These are phyloP conservation scores for Zymoseptoria crescenta DNA, from an alignment of 2,329 filamentous ascomycete species.

Conservation along the genomic window DNA sequence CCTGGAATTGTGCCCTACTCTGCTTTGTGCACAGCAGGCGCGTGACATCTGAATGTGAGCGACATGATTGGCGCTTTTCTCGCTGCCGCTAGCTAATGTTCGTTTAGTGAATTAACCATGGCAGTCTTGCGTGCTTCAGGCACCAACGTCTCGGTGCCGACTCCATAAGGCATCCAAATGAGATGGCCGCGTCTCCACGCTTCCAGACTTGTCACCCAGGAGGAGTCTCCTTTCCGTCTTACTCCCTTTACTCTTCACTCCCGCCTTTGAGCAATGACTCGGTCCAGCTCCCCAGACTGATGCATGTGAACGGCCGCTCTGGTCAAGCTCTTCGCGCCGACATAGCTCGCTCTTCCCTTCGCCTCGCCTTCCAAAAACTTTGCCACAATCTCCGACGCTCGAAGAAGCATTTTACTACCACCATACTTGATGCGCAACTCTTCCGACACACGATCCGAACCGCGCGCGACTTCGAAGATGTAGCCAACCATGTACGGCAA, in stretches of 20 bases:
- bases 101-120: background rate
- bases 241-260: background rate
- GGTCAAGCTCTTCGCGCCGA: background rate
- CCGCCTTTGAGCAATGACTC: background rate
- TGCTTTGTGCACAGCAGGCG: background rate
- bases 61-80: background rate
- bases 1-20: background rate
- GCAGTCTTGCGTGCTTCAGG: background rate
- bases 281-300: background rate
- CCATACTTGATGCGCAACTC: constrained; percentile 17
- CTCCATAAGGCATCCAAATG: background rate
- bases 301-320: background rate
- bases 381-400: background rate
- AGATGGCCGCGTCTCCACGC: too few species aligned
- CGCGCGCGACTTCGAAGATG: constrained; percentile 4
- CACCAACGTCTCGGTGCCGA: background rate
- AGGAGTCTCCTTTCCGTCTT: too few species aligned
- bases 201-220: too few species aligned
- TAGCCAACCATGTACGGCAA: constrained; percentile 7
- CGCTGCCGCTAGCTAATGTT: background rate
- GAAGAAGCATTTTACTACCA: background rate
- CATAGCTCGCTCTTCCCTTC: background rate
- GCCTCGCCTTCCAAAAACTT: background rate
- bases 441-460: constrained; percentile 2
- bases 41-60: background rate